Percentiles rank a stretch among this genome's conserved stretches.
These are phyloP conservation scores for Xanthoconium purpureum DNA, from an alignment of 768 basidiomycete genomes.

Conservation along the genomic window DNA sequence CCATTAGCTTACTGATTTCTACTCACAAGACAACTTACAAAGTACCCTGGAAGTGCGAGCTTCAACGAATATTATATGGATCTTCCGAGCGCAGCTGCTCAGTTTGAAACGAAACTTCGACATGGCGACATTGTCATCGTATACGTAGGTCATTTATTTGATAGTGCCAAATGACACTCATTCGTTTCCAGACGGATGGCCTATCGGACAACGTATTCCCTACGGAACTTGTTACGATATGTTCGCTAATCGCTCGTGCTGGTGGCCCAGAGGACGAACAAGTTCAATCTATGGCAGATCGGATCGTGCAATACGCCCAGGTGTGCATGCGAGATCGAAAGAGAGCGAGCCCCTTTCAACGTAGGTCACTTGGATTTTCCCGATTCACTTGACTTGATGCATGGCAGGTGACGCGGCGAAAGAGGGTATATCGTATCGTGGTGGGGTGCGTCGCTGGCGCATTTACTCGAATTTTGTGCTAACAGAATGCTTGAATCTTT, in stretches of 20 bases:
- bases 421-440: conserved; percentile 61
- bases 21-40: conserved; percentile 30
- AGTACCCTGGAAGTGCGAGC: conserved; percentile 30
- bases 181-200: conserved; percentile 46
- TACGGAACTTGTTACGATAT: conserved; percentile 66
- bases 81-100: conserved; percentile 41
- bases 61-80: conserved; percentile 30
- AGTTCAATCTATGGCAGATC: conserved; percentile 70
- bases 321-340: conserved; percentile 66
- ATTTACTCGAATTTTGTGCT: conserved; percentile 8
- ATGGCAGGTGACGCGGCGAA: conserved; percentile 57
- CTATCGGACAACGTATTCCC: conserved; percentile 61
- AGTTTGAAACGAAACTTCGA: conserved; percentile 44
- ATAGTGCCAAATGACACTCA: conserved; percentile 2
- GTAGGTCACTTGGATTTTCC: conserved; percentile 37
- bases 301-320: conserved; percentile 65
- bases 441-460: conserved; percentile 58
- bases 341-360: conserved; percentile 72
- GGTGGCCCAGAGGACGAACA: conserved; percentile 56
- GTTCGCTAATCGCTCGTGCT: conserved; percentile 58
- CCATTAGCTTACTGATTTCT: neutral
- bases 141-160: conserved; percentile 36
- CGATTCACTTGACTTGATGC: conserved; percentile 3
- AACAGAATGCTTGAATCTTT: neutral
- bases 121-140: conserved; percentile 52